A percentile compares a stretch with the other conserved stretches of the same genome.
Conservation (phyloP, 495 filamentous ascomycete genomes). For the Emericellopsis terricola region DNA sequence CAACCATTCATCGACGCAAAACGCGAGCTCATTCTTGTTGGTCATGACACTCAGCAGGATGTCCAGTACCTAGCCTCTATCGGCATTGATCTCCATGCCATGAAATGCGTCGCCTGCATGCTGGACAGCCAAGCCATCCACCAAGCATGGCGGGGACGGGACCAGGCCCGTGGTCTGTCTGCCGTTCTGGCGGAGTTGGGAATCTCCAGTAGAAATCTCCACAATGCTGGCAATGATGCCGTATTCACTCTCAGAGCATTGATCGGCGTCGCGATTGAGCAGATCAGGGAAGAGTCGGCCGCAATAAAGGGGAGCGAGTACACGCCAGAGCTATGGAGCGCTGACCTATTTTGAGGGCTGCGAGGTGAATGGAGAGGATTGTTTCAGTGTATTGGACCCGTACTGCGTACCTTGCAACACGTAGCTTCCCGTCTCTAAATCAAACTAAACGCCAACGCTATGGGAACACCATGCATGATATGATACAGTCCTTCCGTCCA, state of each 20-base stretch:
- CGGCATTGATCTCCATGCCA: conserved; percentile 37
- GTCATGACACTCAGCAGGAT: conserved; percentile 52
- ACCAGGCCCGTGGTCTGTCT: conserved; percentile 34
- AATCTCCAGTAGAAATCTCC: conserved; percentile 44
- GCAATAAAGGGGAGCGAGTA: conserved; percentile 1
- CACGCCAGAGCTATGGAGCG: neutral
- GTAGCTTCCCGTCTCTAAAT: too few relatives aligned
- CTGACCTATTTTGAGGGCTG: too few relatives aligned
- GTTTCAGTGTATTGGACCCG: too few relatives aligned
- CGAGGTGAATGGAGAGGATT: too few relatives aligned
- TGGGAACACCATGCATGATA: neutral
- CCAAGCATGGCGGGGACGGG: conserved; percentile 31
- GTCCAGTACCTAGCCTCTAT: conserved; percentile 41
- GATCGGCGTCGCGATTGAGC: conserved; percentile 42
- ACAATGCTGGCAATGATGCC: conserved; percentile 95
- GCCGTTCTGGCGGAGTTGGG: conserved; percentile 44
- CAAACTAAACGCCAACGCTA: neutral
- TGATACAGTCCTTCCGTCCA: too few relatives aligned
- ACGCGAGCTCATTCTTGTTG: conserved; percentile 59
- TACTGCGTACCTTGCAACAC: too few relatives aligned
- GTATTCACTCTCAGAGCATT: conserved; percentile 64
- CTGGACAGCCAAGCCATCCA: conserved; percentile 57
- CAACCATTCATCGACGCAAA: conserved; percentile 9
- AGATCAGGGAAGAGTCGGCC: conserved; percentile 3
- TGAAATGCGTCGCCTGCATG: conserved; percentile 37